Evolutionary conservation across 2,329 filamentous ascomycete species (phyloP).

Genomic region (Mariannaea sp.): DNA sequence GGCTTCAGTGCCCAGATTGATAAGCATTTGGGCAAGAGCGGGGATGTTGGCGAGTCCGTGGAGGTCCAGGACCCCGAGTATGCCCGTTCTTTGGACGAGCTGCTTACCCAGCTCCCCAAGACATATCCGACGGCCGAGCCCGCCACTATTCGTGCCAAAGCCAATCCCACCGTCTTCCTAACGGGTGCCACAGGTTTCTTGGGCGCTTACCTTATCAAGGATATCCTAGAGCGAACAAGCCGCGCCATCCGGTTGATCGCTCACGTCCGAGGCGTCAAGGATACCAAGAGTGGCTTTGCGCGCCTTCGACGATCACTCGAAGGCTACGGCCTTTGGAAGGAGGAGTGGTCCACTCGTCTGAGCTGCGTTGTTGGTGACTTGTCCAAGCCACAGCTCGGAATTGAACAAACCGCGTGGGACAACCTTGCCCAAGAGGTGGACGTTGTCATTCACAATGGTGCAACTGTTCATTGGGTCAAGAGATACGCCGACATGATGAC

Average conservation of each 20-base stretch:
- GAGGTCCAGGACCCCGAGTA: slow-evolving; percentile 58
- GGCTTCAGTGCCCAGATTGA: slow-evolving; percentile 41
- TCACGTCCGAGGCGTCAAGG: slow-evolving; percentile 71
- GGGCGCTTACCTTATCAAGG: slow-evolving; percentile 77
- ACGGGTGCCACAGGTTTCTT: slow-evolving; percentile 83
- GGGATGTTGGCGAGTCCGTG: slow-evolving; percentile 25
- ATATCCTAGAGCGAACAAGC: slow-evolving; percentile 60
- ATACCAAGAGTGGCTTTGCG: slow-evolving; percentile 54
- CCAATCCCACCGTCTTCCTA: slow-evolving; percentile 68
- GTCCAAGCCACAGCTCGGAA: slow-evolving; percentile 71
- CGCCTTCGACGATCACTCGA: slow-evolving; percentile 70
- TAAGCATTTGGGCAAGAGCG: slow-evolving; percentile 33
- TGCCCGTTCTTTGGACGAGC: slow-evolving; percentile 56
- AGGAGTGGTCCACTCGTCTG: slow-evolving; percentile 68
- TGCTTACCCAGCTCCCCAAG: slow-evolving; percentile 55
- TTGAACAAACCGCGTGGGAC: slow-evolving; percentile 69
- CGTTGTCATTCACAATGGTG: slow-evolving; percentile 81
- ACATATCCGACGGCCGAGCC: slow-evolving; percentile 46
- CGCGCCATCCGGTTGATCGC: slow-evolving; percentile 59
- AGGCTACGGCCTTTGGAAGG: slow-evolving; percentile 81
- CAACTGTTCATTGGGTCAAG: slow-evolving; percentile 79
- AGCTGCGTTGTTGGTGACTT: slow-evolving; percentile 75
- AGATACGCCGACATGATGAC: slow-evolving; percentile 73
- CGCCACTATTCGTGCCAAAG: slow-evolving; percentile 31
- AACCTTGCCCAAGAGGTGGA: slow-evolving; percentile 69